These are phyloP conservation scores for Pseudomassariella vexata DNA, from an alignment of 2,329 filamentous ascomycete species.

Conservation along the genomic window DNA sequence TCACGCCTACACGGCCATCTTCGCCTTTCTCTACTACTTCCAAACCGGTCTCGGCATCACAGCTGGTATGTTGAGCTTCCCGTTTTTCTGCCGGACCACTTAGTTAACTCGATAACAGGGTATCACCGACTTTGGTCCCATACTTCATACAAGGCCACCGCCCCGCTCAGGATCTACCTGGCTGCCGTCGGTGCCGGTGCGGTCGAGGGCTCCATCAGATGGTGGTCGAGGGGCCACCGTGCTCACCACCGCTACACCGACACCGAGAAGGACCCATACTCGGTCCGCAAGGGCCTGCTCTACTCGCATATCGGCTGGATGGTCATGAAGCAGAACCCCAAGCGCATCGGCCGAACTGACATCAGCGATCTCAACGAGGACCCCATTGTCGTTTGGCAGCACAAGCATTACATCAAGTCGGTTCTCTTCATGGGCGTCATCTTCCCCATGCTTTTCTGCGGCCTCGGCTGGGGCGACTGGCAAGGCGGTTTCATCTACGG, in stretches of 20 bases:
- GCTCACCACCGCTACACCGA: conserved; percentile 48
- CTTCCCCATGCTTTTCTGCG: conserved; percentile 40
- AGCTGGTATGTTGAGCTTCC: conserved; percentile 17
- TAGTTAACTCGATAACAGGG: conserved; percentile 13
- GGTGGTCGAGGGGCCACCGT: conserved; percentile 44
- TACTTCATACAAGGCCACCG: conserved; percentile 37
- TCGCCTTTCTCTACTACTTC: conserved; percentile 39
- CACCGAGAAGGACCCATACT: conserved; percentile 46
- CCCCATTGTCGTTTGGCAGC: conserved; percentile 42
- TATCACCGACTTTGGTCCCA: conserved; percentile 36
- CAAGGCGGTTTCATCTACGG: conserved; percentile 43
- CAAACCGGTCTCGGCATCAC: conserved; percentile 28
- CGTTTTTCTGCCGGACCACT: neutral
- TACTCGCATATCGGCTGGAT: conserved; percentile 48
- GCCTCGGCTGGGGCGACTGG: conserved; percentile 43
- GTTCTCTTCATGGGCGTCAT: conserved; percentile 40
- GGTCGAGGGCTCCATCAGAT: conserved; percentile 42
- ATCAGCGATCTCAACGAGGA: conserved; percentile 46
- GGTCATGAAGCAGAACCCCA: conserved; percentile 49
- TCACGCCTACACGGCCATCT: conserved; percentile 21
- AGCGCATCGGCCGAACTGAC: conserved; percentile 43
- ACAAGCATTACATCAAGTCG: conserved; percentile 40
- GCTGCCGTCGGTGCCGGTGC: conserved; percentile 40
- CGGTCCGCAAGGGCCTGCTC: conserved; percentile 42
- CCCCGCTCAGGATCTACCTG: conserved; percentile 40